phyloP scores from a whole-genome alignment of 257 asterid species.

The Gentiana dahurica region DNA sequence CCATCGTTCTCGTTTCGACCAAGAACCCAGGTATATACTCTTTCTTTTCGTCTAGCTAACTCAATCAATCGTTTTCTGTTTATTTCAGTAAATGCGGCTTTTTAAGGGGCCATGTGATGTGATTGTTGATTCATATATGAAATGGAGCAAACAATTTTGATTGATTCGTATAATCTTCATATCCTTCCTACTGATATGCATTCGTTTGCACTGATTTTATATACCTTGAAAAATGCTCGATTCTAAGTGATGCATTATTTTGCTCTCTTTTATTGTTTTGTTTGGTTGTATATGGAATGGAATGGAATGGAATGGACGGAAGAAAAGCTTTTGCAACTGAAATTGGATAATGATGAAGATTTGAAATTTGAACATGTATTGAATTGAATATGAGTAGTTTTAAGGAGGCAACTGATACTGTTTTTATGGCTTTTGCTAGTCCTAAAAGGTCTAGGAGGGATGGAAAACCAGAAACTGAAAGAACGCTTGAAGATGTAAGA shows the following conservation, averaged over 20 bases:
- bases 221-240: no score
- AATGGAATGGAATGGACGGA: no score
- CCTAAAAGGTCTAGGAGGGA: slow-evolving; percentile 85
- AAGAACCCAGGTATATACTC: slow-evolving; percentile 60
- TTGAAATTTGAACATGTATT: not conserved
- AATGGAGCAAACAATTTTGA: not conserved
- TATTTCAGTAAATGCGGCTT: not conserved
- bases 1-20: slow-evolving; percentile 66
- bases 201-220: no score
- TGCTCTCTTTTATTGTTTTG: no score
- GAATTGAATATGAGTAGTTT: not conserved
- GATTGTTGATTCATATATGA: not conserved
- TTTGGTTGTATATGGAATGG: no score
- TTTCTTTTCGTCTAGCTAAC: not conserved
- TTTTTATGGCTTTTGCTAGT: slow-evolving; percentile 27
- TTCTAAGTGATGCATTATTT: no score
- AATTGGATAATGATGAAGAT: not conserved
- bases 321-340: no score
- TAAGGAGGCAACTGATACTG: not conserved
- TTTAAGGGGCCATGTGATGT: not conserved
- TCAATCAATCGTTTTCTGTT: not conserved
- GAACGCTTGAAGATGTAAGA: slow-evolving; percentile 17
- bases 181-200: no score
- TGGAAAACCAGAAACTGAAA: slow-evolving; percentile 54
- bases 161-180: not conserved